These are phyloP conservation scores for Pseudocercospora cruenta DNA, from an alignment of 2,329 filamentous ascomycete species.

Conservation along the genomic window DNA sequence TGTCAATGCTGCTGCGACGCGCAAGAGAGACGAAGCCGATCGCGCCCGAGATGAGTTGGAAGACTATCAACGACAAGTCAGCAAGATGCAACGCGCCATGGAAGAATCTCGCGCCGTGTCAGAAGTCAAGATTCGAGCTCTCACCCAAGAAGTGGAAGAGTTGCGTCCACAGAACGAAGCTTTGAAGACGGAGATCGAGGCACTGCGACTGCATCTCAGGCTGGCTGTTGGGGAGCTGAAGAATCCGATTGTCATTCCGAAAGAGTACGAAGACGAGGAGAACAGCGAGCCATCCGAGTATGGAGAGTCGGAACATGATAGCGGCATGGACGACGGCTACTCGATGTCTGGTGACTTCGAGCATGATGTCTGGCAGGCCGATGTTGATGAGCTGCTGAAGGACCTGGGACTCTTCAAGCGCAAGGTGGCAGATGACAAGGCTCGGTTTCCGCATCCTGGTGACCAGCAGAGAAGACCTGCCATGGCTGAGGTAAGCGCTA, in stretches of 20 bases:
- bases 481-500: slow-evolving; percentile 8
- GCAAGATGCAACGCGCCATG: slow-evolving; percentile 91
- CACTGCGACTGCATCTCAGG: slow-evolving; percentile 81
- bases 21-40: slow-evolving; percentile 72
- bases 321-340: slow-evolving; percentile 55
- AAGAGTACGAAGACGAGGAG: slow-evolving; percentile 40
- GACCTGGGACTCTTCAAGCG: slow-evolving; percentile 79
- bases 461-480: neutral
- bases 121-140: slow-evolving; percentile 88
- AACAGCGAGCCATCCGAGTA: slow-evolving; percentile 47
- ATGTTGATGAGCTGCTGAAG: slow-evolving; percentile 80
- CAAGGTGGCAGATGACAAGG: slow-evolving; percentile 83
- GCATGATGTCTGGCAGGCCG: slow-evolving; percentile 64
- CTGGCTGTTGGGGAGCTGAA: slow-evolving; percentile 83
- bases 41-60: slow-evolving; percentile 83
- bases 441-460: slow-evolving; percentile 55
- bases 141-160: slow-evolving; percentile 60
- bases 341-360: slow-evolving; percentile 51
- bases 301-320: slow-evolving; percentile 61
- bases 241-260: slow-evolving; percentile 77
- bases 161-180: slow-evolving; percentile 60
- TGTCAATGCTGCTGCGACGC: slow-evolving; percentile 60
- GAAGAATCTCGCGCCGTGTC: slow-evolving; percentile 88
- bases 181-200: slow-evolving; percentile 73
- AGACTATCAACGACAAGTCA: slow-evolving; percentile 90